Conservation (phyloP, 148 eudicot genomes). For the Spergularia bocconei region DNA sequence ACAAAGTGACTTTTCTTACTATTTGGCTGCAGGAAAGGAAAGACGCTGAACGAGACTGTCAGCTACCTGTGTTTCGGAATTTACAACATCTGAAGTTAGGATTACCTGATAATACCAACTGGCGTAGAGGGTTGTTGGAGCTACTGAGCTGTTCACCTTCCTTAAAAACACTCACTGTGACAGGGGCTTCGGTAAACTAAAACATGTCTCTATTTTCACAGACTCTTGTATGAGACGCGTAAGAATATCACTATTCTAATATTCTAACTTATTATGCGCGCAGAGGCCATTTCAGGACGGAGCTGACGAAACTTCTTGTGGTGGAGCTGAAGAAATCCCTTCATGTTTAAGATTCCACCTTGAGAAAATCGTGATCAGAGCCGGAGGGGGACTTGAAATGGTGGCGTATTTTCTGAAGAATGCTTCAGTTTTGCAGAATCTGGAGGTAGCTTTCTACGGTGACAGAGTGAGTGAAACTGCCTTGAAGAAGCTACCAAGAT, state of each 20-base stretch:
- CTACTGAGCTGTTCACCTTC: background rate
- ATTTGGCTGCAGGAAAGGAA: background rate
- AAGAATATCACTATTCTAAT: too few species aligned
- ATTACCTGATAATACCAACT: background rate
- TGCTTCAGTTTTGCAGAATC: constrained; percentile 24
- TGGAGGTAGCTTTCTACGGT: background rate
- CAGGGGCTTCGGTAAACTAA: too few species aligned
- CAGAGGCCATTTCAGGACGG: background rate
- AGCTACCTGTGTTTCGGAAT: constrained; percentile 13
- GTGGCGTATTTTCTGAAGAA: constrained; percentile 8
- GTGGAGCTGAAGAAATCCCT: background rate
- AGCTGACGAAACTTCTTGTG: background rate
- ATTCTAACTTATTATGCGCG: too few species aligned
- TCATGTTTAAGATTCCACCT: constrained; percentile 24
- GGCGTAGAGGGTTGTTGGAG: background rate
- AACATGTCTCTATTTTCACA: too few species aligned
- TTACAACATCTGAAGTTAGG: background rate
- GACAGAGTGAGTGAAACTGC: too few species aligned
- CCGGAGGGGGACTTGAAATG: background rate
- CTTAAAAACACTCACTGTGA: background rate
- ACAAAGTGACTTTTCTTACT: background rate
- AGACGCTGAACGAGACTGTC: background rate
- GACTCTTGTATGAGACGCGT: too few species aligned
- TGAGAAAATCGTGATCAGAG: constrained; percentile 11
- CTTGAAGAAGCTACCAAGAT: too few species aligned